These are phyloP conservation scores for Alternaria burnsii DNA, from an alignment of 2,329 filamentous ascomycete species.

Conservation along the genomic window DNA sequence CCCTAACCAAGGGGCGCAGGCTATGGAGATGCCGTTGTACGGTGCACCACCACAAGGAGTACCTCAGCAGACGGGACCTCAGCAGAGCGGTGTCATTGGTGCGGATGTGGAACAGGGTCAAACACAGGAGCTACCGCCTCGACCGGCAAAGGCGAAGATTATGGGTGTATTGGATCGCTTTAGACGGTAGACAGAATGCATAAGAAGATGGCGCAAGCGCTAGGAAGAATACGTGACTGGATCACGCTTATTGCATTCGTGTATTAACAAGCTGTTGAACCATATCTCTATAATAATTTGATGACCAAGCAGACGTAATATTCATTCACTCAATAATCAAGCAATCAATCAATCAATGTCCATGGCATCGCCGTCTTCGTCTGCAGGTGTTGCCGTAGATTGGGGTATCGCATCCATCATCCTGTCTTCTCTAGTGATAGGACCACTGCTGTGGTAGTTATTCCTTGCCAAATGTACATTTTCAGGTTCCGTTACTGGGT, in stretches of 20 bases:
- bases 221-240: constrained; percentile 1
- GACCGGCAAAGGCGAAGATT: constrained; percentile 44
- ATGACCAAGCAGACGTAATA: constrained; percentile 5
- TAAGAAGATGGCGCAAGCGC: not conserved
- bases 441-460: not conserved
- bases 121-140: constrained; percentile 33
- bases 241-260: constrained; percentile 2
- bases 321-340: not conserved
- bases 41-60: constrained; percentile 11
- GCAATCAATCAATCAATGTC: constrained; percentile 62
- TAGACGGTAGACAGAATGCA: constrained; percentile 28
- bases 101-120: constrained; percentile 28
- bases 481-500: constrained; percentile 45
- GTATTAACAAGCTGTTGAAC: not conserved
- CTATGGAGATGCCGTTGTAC: constrained; percentile 42
- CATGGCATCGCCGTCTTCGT: constrained; percentile 69
- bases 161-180: constrained; percentile 40
- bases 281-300: constrained; percentile 1
- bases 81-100: constrained; percentile 44
- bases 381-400: constrained; percentile 4
- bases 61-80: constrained; percentile 23
- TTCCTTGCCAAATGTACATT: constrained; percentile 13
- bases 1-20: constrained; percentile 31
- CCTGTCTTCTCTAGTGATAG: not conserved
- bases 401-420: constrained; percentile 17